Evolutionary conservation across 805 yeast genomes (phyloP).

Genomic region (Candida odintsovae): DNA sequence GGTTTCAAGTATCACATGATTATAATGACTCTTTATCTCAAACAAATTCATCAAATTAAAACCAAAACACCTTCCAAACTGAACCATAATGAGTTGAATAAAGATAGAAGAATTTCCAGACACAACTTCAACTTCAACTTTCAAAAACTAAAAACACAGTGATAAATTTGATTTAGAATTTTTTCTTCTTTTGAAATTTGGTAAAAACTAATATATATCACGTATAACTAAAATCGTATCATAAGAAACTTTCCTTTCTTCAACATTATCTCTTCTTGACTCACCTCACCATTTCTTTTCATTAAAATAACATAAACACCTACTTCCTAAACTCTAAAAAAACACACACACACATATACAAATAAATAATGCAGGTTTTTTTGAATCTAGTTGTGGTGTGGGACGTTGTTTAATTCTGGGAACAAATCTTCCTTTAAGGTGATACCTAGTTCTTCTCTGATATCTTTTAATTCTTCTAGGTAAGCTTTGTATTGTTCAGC

Average conservation of each 20-base stretch:
- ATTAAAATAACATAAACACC: slow-evolving; percentile 1
- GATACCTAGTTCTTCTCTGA: slow-evolving; percentile 88
- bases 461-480: slow-evolving; percentile 87
- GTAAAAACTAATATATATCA: not conserved
- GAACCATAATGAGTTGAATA: not conserved
- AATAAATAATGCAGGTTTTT: not conserved
- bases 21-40: not conserved
- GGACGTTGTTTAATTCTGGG: slow-evolving; percentile 28
- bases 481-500: slow-evolving; percentile 92
- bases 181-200: not conserved
- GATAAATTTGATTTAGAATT: not conserved
- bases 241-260: not conserved
- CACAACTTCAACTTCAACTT: not conserved
- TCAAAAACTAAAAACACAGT: not conserved
- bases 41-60: too few species aligned
- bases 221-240: not conserved
- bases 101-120: not conserved
- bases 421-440: slow-evolving; percentile 89
- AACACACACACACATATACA: slow-evolving; percentile 2
- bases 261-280: not conserved
- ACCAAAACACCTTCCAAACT: not conserved
- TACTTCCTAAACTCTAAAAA: slow-evolving; percentile 3
- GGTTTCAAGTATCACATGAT: not conserved
- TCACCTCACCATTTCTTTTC: not conserved
- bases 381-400: slow-evolving; percentile 18